Conservation (phyloP, 495 filamentous ascomycete species). For the Filosporella fistucella region DNA sequence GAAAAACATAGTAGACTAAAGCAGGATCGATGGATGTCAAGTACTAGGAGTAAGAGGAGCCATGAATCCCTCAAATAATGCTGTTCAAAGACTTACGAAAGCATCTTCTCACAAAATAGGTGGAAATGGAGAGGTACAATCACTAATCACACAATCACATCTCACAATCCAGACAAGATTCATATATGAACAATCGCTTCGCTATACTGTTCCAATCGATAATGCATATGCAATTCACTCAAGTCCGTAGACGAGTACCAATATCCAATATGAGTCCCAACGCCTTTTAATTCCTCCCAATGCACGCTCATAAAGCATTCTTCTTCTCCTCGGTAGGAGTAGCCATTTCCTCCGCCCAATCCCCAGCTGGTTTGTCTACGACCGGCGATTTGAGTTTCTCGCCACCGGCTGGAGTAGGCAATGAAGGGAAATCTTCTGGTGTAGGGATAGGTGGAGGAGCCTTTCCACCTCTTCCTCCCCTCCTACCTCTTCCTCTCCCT, state of each 20-base stretch:
- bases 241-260: conserved; percentile 3
- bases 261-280: neutral
- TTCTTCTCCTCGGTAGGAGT: conserved; percentile 23
- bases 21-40: no score
- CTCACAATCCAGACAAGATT: no score
- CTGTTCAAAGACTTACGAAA: no score
- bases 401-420: conserved; percentile 11
- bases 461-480: conserved; percentile 10
- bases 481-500: conserved; percentile 17
- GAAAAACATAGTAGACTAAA: no score
- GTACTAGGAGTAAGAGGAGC: no score
- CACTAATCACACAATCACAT: no score
- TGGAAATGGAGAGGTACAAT: no score
- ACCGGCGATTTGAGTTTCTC: neutral
- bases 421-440: conserved; percentile 18
- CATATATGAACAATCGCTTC: no score
- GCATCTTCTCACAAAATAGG: no score
- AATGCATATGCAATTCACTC: no score
- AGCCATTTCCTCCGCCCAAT: conserved; percentile 27
- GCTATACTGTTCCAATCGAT: no score
- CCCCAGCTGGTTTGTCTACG: conserved; percentile 2
- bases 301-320: neutral
- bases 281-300: neutral
- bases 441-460: conserved; percentile 3
- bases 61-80: no score